Evolutionary conservation across 108 stramenopile species (phyloP).

Genomic region (Fragilaria radians): DNA sequence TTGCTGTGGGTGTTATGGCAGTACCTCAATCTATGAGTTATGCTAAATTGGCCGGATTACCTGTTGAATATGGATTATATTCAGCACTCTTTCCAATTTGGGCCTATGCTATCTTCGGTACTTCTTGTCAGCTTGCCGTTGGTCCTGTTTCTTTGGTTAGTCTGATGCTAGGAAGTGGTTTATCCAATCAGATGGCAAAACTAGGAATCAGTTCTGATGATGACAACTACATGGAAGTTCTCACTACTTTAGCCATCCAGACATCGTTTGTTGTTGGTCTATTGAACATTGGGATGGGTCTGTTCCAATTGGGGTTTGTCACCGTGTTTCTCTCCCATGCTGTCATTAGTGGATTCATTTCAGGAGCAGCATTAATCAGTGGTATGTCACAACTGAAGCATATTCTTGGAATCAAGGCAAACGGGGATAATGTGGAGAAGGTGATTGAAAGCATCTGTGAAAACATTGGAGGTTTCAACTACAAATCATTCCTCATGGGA

Average conservation of each 20-base stretch:
- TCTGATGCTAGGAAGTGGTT: conserved; percentile 35
- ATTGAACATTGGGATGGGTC: conserved; percentile 35
- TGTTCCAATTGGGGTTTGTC: conserved; percentile 58
- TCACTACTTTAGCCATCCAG: conserved; percentile 35
- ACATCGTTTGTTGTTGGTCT: conserved; percentile 52
- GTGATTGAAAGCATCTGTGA: conserved; percentile 31
- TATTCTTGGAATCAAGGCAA: too few relatives aligned
- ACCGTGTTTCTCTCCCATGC: conserved; percentile 78
- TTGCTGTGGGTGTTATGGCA: conserved; percentile 80
- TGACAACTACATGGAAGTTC: conserved; percentile 23
- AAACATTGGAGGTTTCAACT: conserved; percentile 46
- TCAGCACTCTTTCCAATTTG: conserved; percentile 62
- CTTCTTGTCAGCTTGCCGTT: conserved; percentile 73
- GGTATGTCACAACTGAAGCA: conserved; percentile 79
- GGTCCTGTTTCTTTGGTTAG: conserved; percentile 80
- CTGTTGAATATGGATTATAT: conserved; percentile 85
- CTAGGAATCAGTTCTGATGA: conserved; percentile 14
- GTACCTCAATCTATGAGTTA: conserved; percentile 87
- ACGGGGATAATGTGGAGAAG: conserved; percentile 48
- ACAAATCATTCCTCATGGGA: conserved; percentile 50
- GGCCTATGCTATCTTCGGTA: conserved; percentile 75
- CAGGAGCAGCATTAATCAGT: conserved; percentile 82
- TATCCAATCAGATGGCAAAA: conserved; percentile 18
- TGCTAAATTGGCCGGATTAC: conserved; percentile 80
- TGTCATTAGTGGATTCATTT: conserved; percentile 82